Conservation (phyloP, 1,284 basidiomycete species). For the Austroboletus rostrupii region DNA sequence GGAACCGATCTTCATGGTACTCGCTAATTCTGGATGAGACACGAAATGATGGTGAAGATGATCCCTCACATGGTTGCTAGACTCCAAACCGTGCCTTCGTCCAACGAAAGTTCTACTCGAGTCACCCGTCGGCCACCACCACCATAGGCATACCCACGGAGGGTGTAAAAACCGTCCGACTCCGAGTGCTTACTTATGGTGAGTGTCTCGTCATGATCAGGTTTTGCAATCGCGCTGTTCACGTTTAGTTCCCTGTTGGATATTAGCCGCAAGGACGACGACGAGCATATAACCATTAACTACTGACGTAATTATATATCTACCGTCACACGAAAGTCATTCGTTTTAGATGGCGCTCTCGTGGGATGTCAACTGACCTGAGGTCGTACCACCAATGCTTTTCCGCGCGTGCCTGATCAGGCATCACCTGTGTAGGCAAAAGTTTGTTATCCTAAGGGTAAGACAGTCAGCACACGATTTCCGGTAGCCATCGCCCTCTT, state of each 20-base stretch:
- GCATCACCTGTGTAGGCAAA: slow-evolving; percentile 52
- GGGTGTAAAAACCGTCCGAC: slow-evolving; percentile 30
- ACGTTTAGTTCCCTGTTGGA: slow-evolving; percentile 53
- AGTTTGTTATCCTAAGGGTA: slow-evolving; percentile 56
- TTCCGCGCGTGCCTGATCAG: slow-evolving; percentile 55
- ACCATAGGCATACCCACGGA: slow-evolving; percentile 61
- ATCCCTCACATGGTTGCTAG: slow-evolving; percentile 41
- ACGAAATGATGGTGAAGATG: slow-evolving; percentile 2
- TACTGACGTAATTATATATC: slow-evolving; percentile 43
- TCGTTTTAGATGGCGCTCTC: background rate
- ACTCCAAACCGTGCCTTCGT: slow-evolving; percentile 55
- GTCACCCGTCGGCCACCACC: slow-evolving; percentile 63
- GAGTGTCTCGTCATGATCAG: slow-evolving; percentile 54
- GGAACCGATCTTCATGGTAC: slow-evolving; percentile 50
- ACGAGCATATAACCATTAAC: background rate
- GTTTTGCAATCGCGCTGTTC: slow-evolving; percentile 58
- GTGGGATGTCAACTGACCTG: slow-evolving; percentile 31
- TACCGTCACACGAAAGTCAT: slow-evolving; percentile 12
- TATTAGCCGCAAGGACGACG: slow-evolving; percentile 1
- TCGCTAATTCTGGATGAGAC: slow-evolving; percentile 25
- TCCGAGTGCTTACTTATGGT: slow-evolving; percentile 10
- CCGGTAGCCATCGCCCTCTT: background rate
- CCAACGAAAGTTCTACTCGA: slow-evolving; percentile 59
- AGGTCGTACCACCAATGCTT: slow-evolving; percentile 64
- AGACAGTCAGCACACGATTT: slow-evolving; percentile 2